Conservation (phyloP, 352 stramenopile genomes). For the Aphanomyces invadans region DNA sequence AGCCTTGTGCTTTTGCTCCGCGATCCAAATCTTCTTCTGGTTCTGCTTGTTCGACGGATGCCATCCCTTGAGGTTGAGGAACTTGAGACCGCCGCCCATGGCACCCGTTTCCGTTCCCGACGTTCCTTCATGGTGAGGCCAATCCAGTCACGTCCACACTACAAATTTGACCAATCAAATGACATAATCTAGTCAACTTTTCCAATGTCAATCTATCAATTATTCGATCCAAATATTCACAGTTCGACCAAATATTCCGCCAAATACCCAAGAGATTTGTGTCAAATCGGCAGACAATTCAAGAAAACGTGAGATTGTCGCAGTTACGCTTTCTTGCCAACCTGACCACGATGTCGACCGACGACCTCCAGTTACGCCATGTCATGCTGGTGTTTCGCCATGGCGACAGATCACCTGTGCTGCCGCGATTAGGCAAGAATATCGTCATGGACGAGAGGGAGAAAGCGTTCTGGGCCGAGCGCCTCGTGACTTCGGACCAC, state of each 20-base stretch:
- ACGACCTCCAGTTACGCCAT: conserved; percentile 47
- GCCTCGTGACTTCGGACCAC: conserved; percentile 47
- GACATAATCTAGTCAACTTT: not conserved
- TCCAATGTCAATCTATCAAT: no score
- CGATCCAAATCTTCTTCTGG: conserved; percentile 80
- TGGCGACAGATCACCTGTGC: conserved; percentile 66
- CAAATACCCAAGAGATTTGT: no score
- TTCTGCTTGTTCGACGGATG: conserved; percentile 73
- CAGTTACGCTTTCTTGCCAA: no score
- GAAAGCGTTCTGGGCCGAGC: conserved; percentile 49
- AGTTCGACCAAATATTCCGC: no score
- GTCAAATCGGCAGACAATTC: no score
- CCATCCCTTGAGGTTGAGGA: conserved; percentile 74
- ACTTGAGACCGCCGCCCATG: conserved; percentile 42
- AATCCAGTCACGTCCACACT: not conserved
- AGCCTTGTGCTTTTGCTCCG: conserved; percentile 58
- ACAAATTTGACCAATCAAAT: not conserved
- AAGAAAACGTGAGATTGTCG: no score
- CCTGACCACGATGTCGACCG: not conserved
- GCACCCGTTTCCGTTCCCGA: not conserved
- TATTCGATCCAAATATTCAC: no score
- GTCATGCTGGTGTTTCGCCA: conserved; percentile 77
- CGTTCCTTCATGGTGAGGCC: not conserved
- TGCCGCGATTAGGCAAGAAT: conserved; percentile 48
- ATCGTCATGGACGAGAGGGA: conserved; percentile 46